These are phyloP conservation scores for Aspergillus hortae DNA, from an alignment of 2,329 filamentous ascomycete species.

Conservation along the genomic window DNA sequence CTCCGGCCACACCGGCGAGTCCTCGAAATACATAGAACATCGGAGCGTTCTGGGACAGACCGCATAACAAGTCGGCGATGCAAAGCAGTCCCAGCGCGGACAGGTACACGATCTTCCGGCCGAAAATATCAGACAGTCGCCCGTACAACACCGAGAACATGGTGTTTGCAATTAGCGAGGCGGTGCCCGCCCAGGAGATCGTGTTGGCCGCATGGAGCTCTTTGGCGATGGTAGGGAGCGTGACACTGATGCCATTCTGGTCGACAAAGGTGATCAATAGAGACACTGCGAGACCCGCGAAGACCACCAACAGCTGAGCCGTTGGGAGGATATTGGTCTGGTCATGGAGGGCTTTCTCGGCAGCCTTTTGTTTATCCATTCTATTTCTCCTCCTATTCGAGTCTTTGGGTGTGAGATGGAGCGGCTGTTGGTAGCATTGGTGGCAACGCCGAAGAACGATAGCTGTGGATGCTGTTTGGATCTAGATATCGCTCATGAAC, in stretches of 20 bases:
- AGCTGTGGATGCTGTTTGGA: neutral
- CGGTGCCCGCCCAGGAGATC: constrained; percentile 69
- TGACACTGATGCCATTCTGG: constrained; percentile 54
- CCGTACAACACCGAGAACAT: constrained; percentile 65
- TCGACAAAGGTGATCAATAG: constrained; percentile 56
- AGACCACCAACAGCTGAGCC: constrained; percentile 46
- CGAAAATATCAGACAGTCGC: constrained; percentile 59
- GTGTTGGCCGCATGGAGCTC: constrained; percentile 44
- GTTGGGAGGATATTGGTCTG: constrained; percentile 57
- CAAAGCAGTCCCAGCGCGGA: constrained; percentile 51
- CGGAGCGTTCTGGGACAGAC: constrained; percentile 52
- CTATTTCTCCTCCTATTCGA: constrained; percentile 1
- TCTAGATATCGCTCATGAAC: neutral
- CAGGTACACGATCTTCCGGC: constrained; percentile 57
- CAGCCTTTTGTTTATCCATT: constrained; percentile 35
- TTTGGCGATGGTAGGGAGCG: constrained; percentile 51
- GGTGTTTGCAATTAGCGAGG: constrained; percentile 64
- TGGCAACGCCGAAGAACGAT: neutral
- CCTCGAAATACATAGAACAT: constrained; percentile 62
- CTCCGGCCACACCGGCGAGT: constrained; percentile 59
- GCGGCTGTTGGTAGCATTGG: constrained; percentile 1
- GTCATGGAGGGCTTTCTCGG: constrained; percentile 49
- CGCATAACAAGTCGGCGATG: constrained; percentile 58
- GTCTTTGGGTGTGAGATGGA: neutral
- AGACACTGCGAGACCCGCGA: constrained; percentile 50